A percentile compares a stretch with the other conserved stretches of the same genome.
Evolutionary conservation across 352 stramenopile genomes (phyloP).

Genomic region (Plasmopara muralis): DNA sequence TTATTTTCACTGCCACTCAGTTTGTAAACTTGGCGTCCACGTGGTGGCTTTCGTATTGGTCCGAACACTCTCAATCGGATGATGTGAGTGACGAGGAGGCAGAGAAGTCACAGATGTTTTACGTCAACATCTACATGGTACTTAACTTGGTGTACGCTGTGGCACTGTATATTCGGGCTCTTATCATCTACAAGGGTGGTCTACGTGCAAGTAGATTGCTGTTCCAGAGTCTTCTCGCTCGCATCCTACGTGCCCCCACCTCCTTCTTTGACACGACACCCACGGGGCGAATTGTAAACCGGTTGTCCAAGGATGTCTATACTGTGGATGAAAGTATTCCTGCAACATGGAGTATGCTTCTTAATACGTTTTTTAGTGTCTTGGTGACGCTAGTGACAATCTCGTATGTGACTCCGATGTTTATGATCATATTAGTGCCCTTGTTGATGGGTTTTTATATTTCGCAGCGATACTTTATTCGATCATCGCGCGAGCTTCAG

Average conservation of each 20-base stretch:
- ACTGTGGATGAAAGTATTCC: slow-evolving; percentile 70
- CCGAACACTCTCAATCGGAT: slow-evolving; percentile 23
- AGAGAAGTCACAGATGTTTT: slow-evolving; percentile 57
- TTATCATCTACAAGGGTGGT: slow-evolving; percentile 48
- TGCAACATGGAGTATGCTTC: slow-evolving; percentile 54
- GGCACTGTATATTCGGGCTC: slow-evolving; percentile 54
- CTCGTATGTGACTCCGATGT: slow-evolving; percentile 60
- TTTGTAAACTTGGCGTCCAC: slow-evolving; percentile 56
- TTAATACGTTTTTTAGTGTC: slow-evolving; percentile 69
- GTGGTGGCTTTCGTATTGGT: slow-evolving; percentile 50
- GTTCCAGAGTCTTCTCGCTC: slow-evolving; percentile 69
- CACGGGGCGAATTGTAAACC: slow-evolving; percentile 69
- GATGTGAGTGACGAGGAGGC: not conserved
- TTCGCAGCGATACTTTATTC: slow-evolving; percentile 91
- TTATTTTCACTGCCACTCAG: slow-evolving; percentile 41
- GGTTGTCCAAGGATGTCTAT: slow-evolving; percentile 74
- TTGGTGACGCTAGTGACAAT: slow-evolving; percentile 57
- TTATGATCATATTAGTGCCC: slow-evolving; percentile 72
- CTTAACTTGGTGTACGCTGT: slow-evolving; percentile 59
- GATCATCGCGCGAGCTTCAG: slow-evolving; percentile 89
- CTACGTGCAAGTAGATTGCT: slow-evolving; percentile 53
- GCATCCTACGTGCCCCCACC: slow-evolving; percentile 81
- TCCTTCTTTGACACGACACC: slow-evolving; percentile 84
- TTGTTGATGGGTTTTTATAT: slow-evolving; percentile 58
- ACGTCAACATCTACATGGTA: slow-evolving; percentile 78